Evolutionary conservation across 129 eudicot species (phyloP), one percentile per base, ranked within the genome.

Genomic region (Artemisia argyi): DNA sequence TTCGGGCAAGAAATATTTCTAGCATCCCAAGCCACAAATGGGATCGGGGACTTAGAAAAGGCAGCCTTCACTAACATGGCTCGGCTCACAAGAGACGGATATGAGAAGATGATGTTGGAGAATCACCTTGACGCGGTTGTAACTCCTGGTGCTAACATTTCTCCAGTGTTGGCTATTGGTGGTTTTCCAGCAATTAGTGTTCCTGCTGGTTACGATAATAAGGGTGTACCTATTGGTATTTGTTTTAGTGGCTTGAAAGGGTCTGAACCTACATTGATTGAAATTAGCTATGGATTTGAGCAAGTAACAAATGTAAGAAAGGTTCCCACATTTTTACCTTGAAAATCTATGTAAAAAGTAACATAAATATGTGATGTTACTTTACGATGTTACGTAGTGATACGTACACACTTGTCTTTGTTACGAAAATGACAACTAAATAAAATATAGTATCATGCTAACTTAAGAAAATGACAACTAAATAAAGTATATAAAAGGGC

Each of bases 121-220:
- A 73, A 88, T 72, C 62, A 56, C 54, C 73, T 88, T 39, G 92
- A 91, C 14, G 97, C 92, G 24, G 53, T 85, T 77, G 97, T 86
- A 80, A 84, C 85, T 14, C 79, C 85, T 0, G 78, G 87, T 12
- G 67, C 78, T 6, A 22, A 48, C 54, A 75, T 73, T 22, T 71
- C 83, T 48, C 72, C 83, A 13, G 81, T 85, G 15, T 81, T 88
- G 76, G 90, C 92, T 11, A 80, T 86, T 3, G 92, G 97, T 13
- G 97, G 96, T 7, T 91, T 77, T 59, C 97, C 97, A 10, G 97
- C 83, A 15, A 88, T 91, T n/a, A 88, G 65, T 60, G 96, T 91
- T 28, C 97, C 97, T 9, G 92, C 92, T 30, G 96, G 80, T 0
- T 91, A 83, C 20, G 84, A 82, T 11, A 39, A 73, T 10, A 68